Conservation (phyloP, 805 yeast genomes). For the Starmerella bacillaris region DNA sequence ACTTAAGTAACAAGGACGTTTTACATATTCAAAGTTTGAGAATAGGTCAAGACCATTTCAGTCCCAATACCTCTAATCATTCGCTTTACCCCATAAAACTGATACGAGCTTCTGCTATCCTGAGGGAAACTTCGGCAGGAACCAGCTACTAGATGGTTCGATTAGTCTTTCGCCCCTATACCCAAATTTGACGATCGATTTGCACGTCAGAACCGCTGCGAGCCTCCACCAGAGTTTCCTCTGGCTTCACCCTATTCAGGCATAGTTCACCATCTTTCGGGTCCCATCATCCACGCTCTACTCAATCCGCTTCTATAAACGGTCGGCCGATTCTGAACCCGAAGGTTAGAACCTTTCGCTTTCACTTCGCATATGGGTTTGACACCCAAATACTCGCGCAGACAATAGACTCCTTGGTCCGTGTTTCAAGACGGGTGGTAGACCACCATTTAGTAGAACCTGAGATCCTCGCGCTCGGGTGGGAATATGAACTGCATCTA, state of each 20-base stretch:
- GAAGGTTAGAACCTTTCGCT: constrained; percentile 23
- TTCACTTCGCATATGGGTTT: constrained; percentile 28
- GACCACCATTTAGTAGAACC: constrained; percentile 24
- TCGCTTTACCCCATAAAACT: constrained; percentile 29
- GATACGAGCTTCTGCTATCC: constrained; percentile 29
- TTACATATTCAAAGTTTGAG: constrained; percentile 29
- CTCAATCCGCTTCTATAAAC: constrained; percentile 27
- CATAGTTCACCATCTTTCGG: constrained; percentile 31
- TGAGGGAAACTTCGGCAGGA: constrained; percentile 31
- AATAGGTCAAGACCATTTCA: constrained; percentile 27
- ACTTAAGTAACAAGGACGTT: constrained; percentile 28
- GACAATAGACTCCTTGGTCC: constrained; percentile 30
- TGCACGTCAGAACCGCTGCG: constrained; percentile 32
- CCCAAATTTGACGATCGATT: constrained; percentile 31
- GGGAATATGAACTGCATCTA: constrained; percentile 21
- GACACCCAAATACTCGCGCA: constrained; percentile 28
- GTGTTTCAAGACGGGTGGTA: constrained; percentile 25
- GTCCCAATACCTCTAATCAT: constrained; percentile 29
- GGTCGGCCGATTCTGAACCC: constrained; percentile 28
- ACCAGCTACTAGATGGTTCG: constrained; percentile 30
- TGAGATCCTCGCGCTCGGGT: constrained; percentile 23
- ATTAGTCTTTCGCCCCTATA: constrained; percentile 30
- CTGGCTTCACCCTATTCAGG: constrained; percentile 32
- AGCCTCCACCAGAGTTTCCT: constrained; percentile 32
- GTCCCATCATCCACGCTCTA: constrained; percentile 31